Base-by-base conservation (phyloP, 2,329 filamentous ascomycete species). In the Nannizziopsis barbatae region DNA sequence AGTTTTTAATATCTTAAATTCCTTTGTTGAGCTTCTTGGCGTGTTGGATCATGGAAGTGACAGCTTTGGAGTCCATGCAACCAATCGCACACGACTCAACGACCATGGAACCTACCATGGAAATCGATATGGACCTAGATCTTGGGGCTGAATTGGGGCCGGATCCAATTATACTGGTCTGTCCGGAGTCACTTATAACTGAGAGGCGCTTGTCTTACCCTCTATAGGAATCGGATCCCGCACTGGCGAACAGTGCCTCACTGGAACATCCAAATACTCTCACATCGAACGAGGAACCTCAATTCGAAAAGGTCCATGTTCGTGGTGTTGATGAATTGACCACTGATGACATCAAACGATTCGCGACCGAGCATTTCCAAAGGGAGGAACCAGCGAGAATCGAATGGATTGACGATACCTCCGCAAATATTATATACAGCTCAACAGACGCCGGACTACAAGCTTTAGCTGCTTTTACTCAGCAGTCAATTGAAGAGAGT, bases 321-420 rank as follows among this genome's bases (percentile, higher is more conserved):
- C 79, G 81, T 51, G 90, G 90, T 15, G 75, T 96, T 2, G 84
- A 94, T 60, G 79, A 83, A 38, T 72, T 96, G 62, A 86, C 83
- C 30, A 88, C 88, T 22, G 75, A 80, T 48, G 80, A 95, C 54
- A 83, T 96, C 57, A 82, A 84, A 57, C 72, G 76, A 51, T 95
- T 88, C 58, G 78, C 86, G 7, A 67, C 72, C 42, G 75, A 85
- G 53, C 77, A 92, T 63, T 87, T 77, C 59, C 69, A 73, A 32
- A 63, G 66, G 11, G 71, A 74, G 48, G 60, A 70, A 45, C 71
- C 81, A 49, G 71, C 76, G 49, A 75, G 77, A 52, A 73, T 95
- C 54, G 88, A 96, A 68, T 98, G 92, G 92, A 87, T 98, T 56
- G 86, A 96, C 63, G 92, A 98, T 65, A 81, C 79, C 5, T 90